phyloP scores from a whole-genome alignment of 352 stramenopile species.

The Pythium oligandrum region DNA sequence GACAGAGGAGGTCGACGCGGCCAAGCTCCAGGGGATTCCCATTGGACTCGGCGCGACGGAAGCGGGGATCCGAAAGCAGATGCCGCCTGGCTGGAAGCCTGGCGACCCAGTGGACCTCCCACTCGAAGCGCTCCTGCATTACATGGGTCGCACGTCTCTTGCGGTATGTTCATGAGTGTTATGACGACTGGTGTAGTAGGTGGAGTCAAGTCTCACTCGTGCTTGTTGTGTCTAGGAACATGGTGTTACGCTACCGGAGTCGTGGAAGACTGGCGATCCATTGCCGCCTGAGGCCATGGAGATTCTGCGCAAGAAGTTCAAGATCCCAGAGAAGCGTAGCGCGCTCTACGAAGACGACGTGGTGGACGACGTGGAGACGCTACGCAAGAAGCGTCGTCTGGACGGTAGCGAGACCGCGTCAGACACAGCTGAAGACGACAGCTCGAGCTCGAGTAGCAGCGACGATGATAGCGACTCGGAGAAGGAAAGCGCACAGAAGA shows the following conservation, averaged over 20 bases:
- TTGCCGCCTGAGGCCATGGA: constrained; percentile 72
- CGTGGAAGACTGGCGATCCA: constrained; percentile 66
- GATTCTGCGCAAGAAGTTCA: constrained; percentile 75
- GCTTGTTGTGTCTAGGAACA: constrained; percentile 38
- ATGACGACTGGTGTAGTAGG: neutral
- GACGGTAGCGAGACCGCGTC: constrained; percentile 20
- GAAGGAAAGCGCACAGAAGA: constrained; percentile 48
- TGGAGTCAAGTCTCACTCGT: neutral
- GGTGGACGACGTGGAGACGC: constrained; percentile 57
- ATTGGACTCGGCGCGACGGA: constrained; percentile 66
- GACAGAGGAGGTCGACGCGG: constrained; percentile 15
- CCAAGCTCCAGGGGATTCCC: constrained; percentile 50
- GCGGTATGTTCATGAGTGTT: constrained; percentile 22
- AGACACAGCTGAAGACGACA: constrained; percentile 13
- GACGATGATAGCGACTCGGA: constrained; percentile 38
- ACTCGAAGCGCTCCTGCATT: constrained; percentile 70
- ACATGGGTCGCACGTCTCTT: constrained; percentile 77
- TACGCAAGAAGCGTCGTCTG: constrained; percentile 67
- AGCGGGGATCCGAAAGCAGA: constrained; percentile 68
- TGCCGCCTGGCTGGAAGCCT: constrained; percentile 73
- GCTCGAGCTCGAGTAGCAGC: constrained; percentile 19
- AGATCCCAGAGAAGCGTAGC: constrained; percentile 60
- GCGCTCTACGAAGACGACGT: constrained; percentile 73
- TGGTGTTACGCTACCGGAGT: constrained; percentile 59
- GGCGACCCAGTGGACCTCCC: constrained; percentile 77